Evolutionary conservation across 495 filamentous ascomycete genomes (phyloP).

Genomic region (Rhizodiscina lignyota): DNA sequence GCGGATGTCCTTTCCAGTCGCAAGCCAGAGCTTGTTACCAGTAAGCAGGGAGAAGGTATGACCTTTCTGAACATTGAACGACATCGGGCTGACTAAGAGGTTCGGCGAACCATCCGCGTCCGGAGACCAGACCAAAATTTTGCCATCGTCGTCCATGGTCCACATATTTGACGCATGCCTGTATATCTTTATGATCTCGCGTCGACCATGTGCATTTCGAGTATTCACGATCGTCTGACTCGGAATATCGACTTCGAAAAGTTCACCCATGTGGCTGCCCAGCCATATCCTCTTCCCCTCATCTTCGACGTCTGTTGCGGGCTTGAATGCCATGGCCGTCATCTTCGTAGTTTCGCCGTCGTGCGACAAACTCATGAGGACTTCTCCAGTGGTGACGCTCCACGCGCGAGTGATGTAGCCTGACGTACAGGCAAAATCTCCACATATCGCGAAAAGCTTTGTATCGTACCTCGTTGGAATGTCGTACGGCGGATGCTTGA

Average conservation of each 20-base stretch:
- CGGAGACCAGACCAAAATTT: conserved; percentile 72
- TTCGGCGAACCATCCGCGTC: conserved; percentile 60
- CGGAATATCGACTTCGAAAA: conserved; percentile 71
- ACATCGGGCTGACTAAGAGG: conserved; percentile 46
- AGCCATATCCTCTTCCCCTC: conserved; percentile 83
- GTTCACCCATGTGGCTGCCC: conserved; percentile 69
- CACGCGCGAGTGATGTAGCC: conserved; percentile 74
- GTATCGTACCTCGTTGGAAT: conserved; percentile 78
- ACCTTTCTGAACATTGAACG: conserved; percentile 57
- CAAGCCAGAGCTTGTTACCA: conserved; percentile 71
- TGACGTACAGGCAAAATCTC: conserved; percentile 70
- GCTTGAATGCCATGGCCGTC: conserved; percentile 72
- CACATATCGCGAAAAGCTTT: conserved; percentile 70
- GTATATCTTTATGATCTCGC: conserved; percentile 74
- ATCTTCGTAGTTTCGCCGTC: conserved; percentile 63
- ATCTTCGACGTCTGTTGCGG: conserved; percentile 50
- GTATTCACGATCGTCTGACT: conserved; percentile 47
- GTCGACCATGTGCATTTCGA: conserved; percentile 59
- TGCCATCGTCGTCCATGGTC: conserved; percentile 84
- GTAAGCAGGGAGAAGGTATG: conserved; percentile 79
- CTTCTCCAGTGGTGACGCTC: conserved; percentile 66
- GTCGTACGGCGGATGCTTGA: conserved; percentile 49
- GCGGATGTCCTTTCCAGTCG: conserved; percentile 72
- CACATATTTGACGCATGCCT: conserved; percentile 81
- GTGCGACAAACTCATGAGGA: conserved; percentile 64